Evolutionary conservation across 2,329 filamentous ascomycete species (phyloP).

Genomic region (Seiridium unicorne): DNA sequence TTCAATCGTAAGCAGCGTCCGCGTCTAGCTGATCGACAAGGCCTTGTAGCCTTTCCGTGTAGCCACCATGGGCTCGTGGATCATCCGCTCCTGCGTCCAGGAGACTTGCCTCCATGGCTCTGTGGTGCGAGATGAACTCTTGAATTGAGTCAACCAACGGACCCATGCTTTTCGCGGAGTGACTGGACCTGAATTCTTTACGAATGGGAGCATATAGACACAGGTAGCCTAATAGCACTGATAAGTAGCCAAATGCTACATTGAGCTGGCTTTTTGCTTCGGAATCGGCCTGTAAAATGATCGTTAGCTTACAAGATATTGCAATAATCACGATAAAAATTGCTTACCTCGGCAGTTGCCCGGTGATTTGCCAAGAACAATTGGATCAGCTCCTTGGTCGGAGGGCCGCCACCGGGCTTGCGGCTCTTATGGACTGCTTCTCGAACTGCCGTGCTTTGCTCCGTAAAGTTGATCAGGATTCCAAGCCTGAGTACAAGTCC

Average conservation of each 20-base stretch:
- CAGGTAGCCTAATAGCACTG: constrained; percentile 79
- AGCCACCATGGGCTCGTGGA: constrained; percentile 26
- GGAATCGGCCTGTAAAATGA: constrained; percentile 57
- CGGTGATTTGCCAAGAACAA: constrained; percentile 69
- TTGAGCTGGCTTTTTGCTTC: constrained; percentile 75
- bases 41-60: constrained; percentile 35
- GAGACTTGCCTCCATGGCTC: constrained; percentile 41
- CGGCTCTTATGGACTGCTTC: constrained; percentile 40
- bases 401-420: constrained; percentile 30
- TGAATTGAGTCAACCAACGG: constrained; percentile 51
- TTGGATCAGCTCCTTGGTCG: constrained; percentile 58
- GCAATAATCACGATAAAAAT: background rate
- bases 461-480: constrained; percentile 82
- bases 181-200: constrained; percentile 39
- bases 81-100: constrained; percentile 30
- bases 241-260: constrained; percentile 83
- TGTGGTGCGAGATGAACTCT: constrained; percentile 53
- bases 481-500: constrained; percentile 76
- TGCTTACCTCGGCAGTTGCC: constrained; percentile 65
- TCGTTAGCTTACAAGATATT: constrained; percentile 8
- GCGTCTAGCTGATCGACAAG: constrained; percentile 37
- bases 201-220: constrained; percentile 55
- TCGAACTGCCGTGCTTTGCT: constrained; percentile 68
- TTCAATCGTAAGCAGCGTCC: constrained; percentile 21
- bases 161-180: constrained; percentile 41